Evolutionary conservation across 2,329 filamentous ascomycete genomes (phyloP).

Genomic region (Aspergillus sojae): DNA sequence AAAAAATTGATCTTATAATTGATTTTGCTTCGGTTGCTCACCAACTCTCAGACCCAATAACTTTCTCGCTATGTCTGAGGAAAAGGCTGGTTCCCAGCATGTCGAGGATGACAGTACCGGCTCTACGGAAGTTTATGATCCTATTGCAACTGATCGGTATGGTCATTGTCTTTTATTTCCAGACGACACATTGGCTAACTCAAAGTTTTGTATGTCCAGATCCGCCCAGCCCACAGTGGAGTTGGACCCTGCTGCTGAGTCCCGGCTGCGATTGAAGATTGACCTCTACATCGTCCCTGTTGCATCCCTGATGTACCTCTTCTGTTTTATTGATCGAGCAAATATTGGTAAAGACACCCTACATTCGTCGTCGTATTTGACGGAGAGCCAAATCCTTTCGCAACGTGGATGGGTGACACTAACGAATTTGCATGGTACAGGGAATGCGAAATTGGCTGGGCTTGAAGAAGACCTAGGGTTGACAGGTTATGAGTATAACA

Average conservation of each 20-base stretch:
- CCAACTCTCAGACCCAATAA: background rate
- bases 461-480: slow-evolving; percentile 65
- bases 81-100: background rate
- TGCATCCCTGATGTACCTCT: slow-evolving; percentile 67
- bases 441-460: slow-evolving; percentile 69
- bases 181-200: background rate
- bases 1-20: background rate
- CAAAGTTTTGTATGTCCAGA: background rate
- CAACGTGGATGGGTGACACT: background rate
- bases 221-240: background rate
- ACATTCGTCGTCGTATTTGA: too few relatives aligned
- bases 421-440: slow-evolving; percentile 36
- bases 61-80: background rate
- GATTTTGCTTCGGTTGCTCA: background rate
- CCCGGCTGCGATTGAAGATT: background rate
- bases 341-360: slow-evolving; percentile 61
- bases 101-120: background rate
- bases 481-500: slow-evolving; percentile 68
- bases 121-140: background rate
- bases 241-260: background rate
- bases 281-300: slow-evolving; percentile 61
- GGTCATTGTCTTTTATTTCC: too few relatives aligned
- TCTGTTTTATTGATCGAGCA: slow-evolving; percentile 75
- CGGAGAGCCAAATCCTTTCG: background rate
- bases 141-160: background rate